Base-by-base conservation (phyloP, 1,284 basidiomycete genomes). In the Kwoniella shivajii region DNA sequence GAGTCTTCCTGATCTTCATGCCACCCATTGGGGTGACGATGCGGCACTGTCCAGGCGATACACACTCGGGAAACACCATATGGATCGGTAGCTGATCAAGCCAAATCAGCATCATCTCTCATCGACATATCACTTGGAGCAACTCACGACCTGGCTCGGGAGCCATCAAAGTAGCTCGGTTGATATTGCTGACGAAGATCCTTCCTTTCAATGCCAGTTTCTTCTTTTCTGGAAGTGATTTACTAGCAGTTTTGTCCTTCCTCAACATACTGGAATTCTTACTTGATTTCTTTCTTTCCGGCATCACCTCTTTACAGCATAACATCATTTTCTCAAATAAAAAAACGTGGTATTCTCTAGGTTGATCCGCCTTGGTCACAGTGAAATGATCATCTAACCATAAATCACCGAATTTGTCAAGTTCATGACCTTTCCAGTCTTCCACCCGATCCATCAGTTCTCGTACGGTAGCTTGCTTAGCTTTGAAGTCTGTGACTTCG, bases 361-460 rank as follows among this genome's bases (percentile, higher is more conserved):
- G 93, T 66, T 93, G 90, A 61, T 96, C 93, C 60, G 88, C 90
- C 80, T 99, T 99, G 66, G 90, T 93, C 52, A 99, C 96, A 61
- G 88, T 86, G 78, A 99, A 99, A 58, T 92, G 85, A 75, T 98
- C 95, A 73, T 97, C 92, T 22, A 98, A 85, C 34, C 95, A 83
- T 44, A 99, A 86, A 61, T 89, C 85, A 59, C 96, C 96, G 67
- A 99, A 99, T 66, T 91, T 89, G 66, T 86, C 86, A 41, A 97
- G 84, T 72, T 95, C 90, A 79, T 99, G 96, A 6, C 95, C 95
- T 77, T 99, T 99, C 96, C 96, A 99, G 77, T 99, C 95, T 64
- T 96, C 93, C 49, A 99, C 93, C 33, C 96, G 87, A 34, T 82
- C 82, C 61, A 88, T 84, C n/a, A 99, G 84, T 71, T 90, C 90